Evolutionary conservation across 164 flowering plant species (phyloP).

Genomic region (Saururus chinensis): DNA sequence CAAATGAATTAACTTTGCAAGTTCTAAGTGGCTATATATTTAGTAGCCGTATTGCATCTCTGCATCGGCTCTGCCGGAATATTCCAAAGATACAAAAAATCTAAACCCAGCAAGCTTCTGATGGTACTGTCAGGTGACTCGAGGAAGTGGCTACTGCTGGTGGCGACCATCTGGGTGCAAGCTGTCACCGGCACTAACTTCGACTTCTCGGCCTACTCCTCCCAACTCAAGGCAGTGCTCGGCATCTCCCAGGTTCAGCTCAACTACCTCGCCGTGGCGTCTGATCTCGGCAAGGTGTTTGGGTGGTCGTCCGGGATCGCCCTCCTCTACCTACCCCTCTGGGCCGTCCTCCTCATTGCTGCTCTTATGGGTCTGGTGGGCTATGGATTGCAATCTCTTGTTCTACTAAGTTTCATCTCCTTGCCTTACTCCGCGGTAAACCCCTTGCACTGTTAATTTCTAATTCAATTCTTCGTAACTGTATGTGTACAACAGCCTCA

Average conservation of each 20-base stretch:
- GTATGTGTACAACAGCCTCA: neutral
- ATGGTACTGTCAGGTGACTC: constrained; percentile 60
- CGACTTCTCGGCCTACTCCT: constrained; percentile 87
- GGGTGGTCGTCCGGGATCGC: constrained; percentile 97
- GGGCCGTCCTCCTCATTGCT: constrained; percentile 57
- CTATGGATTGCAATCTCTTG: constrained; percentile 80
- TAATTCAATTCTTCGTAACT: neutral
- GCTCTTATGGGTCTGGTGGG: constrained; percentile 69
- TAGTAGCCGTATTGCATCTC: too few species aligned
- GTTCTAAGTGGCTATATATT: too few species aligned
- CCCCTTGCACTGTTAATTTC: constrained; percentile 1
- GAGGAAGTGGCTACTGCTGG: constrained; percentile 83
- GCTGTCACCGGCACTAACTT: constrained; percentile 96
- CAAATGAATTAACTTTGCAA: too few species aligned
- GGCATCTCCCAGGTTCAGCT: constrained; percentile 78
- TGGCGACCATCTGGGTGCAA: constrained; percentile 88
- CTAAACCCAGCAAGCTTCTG: too few species aligned
- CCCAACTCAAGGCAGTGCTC: constrained; percentile 56
- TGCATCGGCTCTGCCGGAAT: too few species aligned
- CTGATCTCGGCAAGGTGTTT: constrained; percentile 79
- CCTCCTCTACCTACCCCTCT: constrained; percentile 49
- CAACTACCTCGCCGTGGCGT: constrained; percentile 82
- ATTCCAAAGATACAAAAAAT: too few species aligned
- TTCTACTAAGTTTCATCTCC: constrained; percentile 36
- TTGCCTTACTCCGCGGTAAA: constrained; percentile 75